Evolutionary conservation across 2,329 filamentous ascomycete species (phyloP).

Genomic region (Exserohilum rostratum): DNA sequence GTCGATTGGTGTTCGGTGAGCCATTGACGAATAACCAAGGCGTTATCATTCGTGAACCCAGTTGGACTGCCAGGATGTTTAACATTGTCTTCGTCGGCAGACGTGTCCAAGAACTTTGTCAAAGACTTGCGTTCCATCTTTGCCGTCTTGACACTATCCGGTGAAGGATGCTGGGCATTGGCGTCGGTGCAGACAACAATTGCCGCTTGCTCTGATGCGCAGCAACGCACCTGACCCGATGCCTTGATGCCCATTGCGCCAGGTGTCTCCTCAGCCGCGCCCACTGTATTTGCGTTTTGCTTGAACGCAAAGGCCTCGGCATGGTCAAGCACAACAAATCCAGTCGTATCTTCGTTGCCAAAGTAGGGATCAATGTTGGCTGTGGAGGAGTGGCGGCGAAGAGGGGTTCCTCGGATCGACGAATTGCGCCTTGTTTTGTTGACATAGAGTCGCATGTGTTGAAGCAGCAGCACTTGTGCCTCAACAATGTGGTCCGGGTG

Average conservation of each 20-base stretch:
- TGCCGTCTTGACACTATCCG: slow-evolving; percentile 32
- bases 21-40: slow-evolving; percentile 49
- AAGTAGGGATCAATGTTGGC: slow-evolving; percentile 31
- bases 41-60: slow-evolving; percentile 13
- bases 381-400: slow-evolving; percentile 34
- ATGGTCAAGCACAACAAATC: slow-evolving; percentile 56
- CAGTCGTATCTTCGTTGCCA: slow-evolving; percentile 46
- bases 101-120: slow-evolving; percentile 47
- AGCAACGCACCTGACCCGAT: slow-evolving; percentile 44
- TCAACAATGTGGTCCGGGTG: slow-evolving; percentile 61
- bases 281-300: slow-evolving; percentile 54
- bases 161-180: slow-evolving; percentile 16
- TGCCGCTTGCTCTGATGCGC: slow-evolving; percentile 40
- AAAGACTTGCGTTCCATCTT: slow-evolving; percentile 53
- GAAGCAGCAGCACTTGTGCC: slow-evolving; percentile 58
- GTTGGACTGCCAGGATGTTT: slow-evolving; percentile 8
- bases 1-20: slow-evolving; percentile 53
- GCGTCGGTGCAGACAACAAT: slow-evolving; percentile 32
- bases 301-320: slow-evolving; percentile 53
- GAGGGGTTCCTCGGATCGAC: slow-evolving; percentile 30
- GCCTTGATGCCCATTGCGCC: slow-evolving; percentile 41
- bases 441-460: slow-evolving; percentile 54
- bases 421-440: slow-evolving; percentile 25
- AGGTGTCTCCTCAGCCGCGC: slow-evolving; percentile 46
- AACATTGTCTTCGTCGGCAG: slow-evolving; percentile 20